Evolutionary conservation across 441 rosid species (phyloP), one percentile per base, ranked within the genome.

Genomic region (Pelargonium fulgidum): DNA sequence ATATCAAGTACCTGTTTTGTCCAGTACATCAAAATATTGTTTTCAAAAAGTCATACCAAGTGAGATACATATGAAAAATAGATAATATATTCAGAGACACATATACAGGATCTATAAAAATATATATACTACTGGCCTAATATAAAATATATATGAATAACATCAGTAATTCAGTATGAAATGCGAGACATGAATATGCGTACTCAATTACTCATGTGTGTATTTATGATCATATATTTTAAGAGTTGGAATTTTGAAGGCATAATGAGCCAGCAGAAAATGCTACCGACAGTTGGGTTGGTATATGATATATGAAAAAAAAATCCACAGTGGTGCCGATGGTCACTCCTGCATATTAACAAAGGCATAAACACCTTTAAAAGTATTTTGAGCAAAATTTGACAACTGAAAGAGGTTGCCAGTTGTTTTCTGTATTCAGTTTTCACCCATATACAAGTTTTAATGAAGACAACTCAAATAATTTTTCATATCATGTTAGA

Each of bases 1-100:
- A 94, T 78, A 84, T 94, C 98, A 83, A 94, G 95, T 81, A 94
- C 99, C 99, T 94, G 86, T 59, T 77, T 73, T 47, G 33, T 69
- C 72, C 66, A 68, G 80, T 7, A 62, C 17, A 68, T 68, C 56
- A 68, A 66, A 72, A 69, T 56, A 56, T 36, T 36, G 41, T 36
- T 36, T 36, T n/a, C 17, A n/a, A 52, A n/a, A 52, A 52, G 17
- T 52, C 17, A 6, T 52, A 52, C 19, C 59, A 52, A 52, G 19
- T n/a, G 59, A 52, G 41, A 52, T 52, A 52, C 17, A n/a, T 52
- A 52, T 52, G 59, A 3, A 6, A 52, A 52, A 52, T 52, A 52
- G 59, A 17, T 52, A 52, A 16, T 14, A 52, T 52, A 52, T 13
- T 7, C 59, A 52, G 22, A 17, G 58, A 52, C 59, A 52, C 58